Evolutionary conservation across 495 filamentous ascomycete genomes (phyloP).

Genomic region (Lasiosphaeria hispida): DNA sequence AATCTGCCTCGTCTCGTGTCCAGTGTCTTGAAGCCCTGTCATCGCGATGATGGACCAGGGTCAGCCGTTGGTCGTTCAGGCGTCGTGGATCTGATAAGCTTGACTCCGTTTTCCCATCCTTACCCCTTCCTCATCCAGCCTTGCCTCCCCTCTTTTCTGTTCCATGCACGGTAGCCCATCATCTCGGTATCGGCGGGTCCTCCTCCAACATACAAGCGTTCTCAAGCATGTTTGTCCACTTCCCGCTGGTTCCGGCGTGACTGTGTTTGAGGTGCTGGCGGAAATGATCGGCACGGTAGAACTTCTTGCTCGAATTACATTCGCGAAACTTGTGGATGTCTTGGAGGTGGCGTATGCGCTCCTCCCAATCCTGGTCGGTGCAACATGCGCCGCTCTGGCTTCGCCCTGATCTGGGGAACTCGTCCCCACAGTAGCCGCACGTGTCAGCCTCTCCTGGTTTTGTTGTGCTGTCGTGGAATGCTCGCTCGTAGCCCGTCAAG

Average conservation of each 20-base stretch:
- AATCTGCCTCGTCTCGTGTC: too few species aligned
- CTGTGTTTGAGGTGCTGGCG: slow-evolving; percentile 98
- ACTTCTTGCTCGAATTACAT: slow-evolving; percentile 98
- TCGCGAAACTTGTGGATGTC: slow-evolving; percentile 94
- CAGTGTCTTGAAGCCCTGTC: too few species aligned
- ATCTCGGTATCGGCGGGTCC: slow-evolving; percentile 34
- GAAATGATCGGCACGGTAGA: slow-evolving; percentile 97
- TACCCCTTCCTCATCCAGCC: neutral
- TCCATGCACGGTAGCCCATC: slow-evolving; percentile 9
- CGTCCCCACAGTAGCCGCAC: slow-evolving; percentile 94
- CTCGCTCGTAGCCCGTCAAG: slow-evolving; percentile 69
- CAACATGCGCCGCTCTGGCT: slow-evolving; percentile 20
- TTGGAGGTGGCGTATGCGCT: slow-evolving; percentile 79
- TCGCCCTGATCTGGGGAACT: slow-evolving; percentile 69
- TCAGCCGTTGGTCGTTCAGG: too few species aligned
- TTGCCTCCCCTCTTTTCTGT: neutral
- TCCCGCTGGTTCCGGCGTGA: slow-evolving; percentile 92
- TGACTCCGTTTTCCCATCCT: too few species aligned
- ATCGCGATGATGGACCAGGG: too few species aligned
- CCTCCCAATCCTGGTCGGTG: slow-evolving; percentile 74
- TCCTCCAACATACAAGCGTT: slow-evolving; percentile 98
- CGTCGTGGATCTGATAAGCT: too few species aligned
- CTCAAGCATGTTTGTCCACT: slow-evolving; percentile 98
- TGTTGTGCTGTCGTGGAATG: slow-evolving; percentile 76
- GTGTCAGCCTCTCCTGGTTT: slow-evolving; percentile 64